phyloP scores from a whole-genome alignment of 1,284 basidiomycete genomes.

The Dichomitus squalens region DNA sequence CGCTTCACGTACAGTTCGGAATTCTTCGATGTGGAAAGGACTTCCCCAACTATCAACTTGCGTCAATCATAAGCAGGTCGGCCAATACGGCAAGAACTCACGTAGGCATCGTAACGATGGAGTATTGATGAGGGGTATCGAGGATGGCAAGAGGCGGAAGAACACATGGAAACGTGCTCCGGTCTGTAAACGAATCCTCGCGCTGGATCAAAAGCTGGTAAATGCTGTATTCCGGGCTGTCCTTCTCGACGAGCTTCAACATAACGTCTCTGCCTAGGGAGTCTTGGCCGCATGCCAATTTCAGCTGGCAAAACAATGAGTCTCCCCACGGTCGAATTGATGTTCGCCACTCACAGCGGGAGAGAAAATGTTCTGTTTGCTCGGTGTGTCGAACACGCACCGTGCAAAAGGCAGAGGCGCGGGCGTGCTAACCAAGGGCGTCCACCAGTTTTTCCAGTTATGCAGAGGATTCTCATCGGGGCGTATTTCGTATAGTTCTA shows the following conservation, averaged over 20 bases:
- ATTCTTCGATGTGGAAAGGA: no score
- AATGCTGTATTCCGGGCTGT: not conserved
- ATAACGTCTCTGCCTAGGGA: not conserved
- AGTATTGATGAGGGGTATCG: not conserved
- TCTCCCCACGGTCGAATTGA: no score
- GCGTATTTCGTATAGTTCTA: not conserved
- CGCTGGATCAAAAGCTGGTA: not conserved
- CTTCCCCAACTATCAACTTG: constrained; percentile 2
- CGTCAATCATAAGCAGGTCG: no score
- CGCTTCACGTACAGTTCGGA: not conserved
- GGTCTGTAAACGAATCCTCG: not conserved
- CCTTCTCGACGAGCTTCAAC: constrained; percentile 6
- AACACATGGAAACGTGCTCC: not conserved
- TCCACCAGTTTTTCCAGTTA: not conserved
- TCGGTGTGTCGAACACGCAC: not conserved
- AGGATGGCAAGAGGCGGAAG: not conserved
- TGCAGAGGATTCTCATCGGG: no score
- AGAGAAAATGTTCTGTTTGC: no score
- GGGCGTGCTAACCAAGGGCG: not conserved
- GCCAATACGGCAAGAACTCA: no score
- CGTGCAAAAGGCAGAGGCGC: not conserved
- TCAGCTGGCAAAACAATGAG: not conserved
- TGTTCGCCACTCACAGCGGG: no score
- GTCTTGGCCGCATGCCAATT: not conserved
- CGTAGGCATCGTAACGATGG: constrained; percentile 7